Base-by-base conservation (phyloP, 1,139 yeast genomes). In the Pichia norvegensis region DNA sequence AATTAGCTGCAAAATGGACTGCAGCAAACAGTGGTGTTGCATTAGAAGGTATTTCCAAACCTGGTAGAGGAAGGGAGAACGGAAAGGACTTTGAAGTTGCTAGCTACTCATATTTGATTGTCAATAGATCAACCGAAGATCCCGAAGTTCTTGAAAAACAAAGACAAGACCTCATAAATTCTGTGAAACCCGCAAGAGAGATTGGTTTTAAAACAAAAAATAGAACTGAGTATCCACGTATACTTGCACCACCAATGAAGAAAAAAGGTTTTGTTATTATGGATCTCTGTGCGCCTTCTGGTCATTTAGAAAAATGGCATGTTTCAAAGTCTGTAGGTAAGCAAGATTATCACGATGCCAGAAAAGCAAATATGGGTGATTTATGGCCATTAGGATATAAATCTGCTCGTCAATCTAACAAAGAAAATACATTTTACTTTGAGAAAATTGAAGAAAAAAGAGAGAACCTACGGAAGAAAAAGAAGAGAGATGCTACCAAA, bases 341-440 rank as follows among this genome's bases (percentile, higher is more conserved):
- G 55, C 84, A 80, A 54, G 78, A 72, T 2, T 92, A 87, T 58
- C 95, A 86, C 55, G 97, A 92, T 67, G 96, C 96, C 0, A 73
- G 97, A 49, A 90, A 92, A 62, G 78, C 86, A 0, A 67, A 66
- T 35, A 76, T 79, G 58, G 96, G 97, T n/a, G 99, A 92, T 61
- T 66, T 83, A 46, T 92, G 97, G 97, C 82, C 84, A 0, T 68
- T 86, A 45, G 92, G 79, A 25, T 84, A 82, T 40, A 90, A 90
- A 66, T 73, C 81, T 9, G 78, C 73, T 13, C 62, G 69, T 4
- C 72, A 69, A 40, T 59, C 66, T 4, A 55, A 51, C 13, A 61
- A 61, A 41, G 64, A 62, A 45, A 60, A 56, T 33, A 46, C 47
- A 1, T 60, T 58, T 38, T 62, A 61, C 38, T 47, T 58, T 40